A percentile compares a stretch with the other conserved stretches of the same genome.
Evolutionary conservation across 2,329 filamentous ascomycete species (phyloP).

Genomic region (Penicillium sclerotiorum): DNA sequence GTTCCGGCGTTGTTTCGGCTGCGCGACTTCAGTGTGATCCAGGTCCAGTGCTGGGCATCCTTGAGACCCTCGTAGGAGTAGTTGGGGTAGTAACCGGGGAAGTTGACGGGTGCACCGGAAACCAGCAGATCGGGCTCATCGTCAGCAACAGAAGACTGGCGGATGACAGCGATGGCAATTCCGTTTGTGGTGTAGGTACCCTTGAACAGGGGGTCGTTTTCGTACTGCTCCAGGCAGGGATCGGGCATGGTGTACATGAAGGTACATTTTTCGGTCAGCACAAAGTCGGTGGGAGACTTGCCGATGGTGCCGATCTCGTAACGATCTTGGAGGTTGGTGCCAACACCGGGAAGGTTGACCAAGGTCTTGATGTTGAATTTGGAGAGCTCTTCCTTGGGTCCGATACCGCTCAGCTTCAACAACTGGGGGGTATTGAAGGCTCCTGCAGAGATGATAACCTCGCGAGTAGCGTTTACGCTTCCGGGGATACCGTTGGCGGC

Average conservation of each 20-base stretch:
- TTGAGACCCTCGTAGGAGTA: conserved; percentile 47
- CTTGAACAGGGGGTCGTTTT: conserved; percentile 39
- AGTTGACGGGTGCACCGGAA: conserved; percentile 59
- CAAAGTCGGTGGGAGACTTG: conserved; percentile 39
- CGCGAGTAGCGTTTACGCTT: conserved; percentile 41
- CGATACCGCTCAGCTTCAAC: conserved; percentile 64
- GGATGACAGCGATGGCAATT: conserved; percentile 53
- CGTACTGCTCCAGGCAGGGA: conserved; percentile 49
- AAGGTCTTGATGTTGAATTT: conserved; percentile 55
- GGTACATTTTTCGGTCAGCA: conserved; percentile 34
- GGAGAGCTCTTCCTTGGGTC: conserved; percentile 55
- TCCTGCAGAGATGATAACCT: conserved; percentile 53
- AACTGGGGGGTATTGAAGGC: conserved; percentile 66
- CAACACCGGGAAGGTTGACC: conserved; percentile 61
- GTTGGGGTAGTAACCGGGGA: conserved; percentile 53
- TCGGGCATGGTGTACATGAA: conserved; percentile 34
- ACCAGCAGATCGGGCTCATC: conserved; percentile 58
- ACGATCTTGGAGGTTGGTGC: conserved; percentile 64
- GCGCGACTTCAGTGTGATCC: conserved; percentile 60
- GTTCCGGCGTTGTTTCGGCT: conserved; percentile 64
- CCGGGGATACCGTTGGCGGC: conserved; percentile 38
- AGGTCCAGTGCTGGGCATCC: conserved; percentile 48
- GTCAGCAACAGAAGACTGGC: conserved; percentile 40
- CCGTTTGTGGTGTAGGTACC: conserved; percentile 56
- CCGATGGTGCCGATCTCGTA: conserved; percentile 59